Base-by-base conservation (phyloP, 768 basidiomycete genomes). In the Austroboletus eburneus region DNA sequence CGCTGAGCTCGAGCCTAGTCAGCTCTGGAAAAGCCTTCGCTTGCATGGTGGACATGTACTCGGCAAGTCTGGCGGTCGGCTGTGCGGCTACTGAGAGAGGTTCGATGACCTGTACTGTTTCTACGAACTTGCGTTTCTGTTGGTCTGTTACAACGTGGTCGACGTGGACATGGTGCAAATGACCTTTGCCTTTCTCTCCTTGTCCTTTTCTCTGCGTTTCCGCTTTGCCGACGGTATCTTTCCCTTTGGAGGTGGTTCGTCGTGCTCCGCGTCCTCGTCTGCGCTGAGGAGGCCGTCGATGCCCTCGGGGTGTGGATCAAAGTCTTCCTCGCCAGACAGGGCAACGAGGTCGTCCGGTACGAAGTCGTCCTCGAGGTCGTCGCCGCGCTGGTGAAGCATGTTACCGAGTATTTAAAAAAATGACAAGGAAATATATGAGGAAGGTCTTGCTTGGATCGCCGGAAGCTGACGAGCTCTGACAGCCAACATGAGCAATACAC, bases 321-420 rank as follows among this genome's bases (percentile, higher is more conserved):
- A 62, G 43, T 64, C 63, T 51, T 86, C 86, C 38, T 80, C 83
- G 10, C 73, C 83, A 0, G 81, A 84, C 13, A 78, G 67, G 1
- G 80, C 82, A 0, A 87, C 76, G 13, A 78, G 69, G 36, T 84
- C 83, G 51, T 92, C 83, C 25, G 76, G 75, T 42, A 85, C 71
- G 59, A 85, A 90, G 53, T 91, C 85, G 63, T 92, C 91, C 39
- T 87, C 87, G 17, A 93, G 74, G 72, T 89, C 89, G 72, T 93
- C 87, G 35, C 84, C 83, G 50, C 72, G 73, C 66, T 70, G 65
- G 37, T 48, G 57, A 57, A 60, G 66, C 55, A 63, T 61, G 43
- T 48, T n/a, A n/a, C n/a, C n/a, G n/a, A n/a, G n/a, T n/a, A n/a
- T n/a, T n/a, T n/a, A n/a, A n/a, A n/a, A n/a, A n/a, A n/a, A n/a